Evolutionary conservation across 192 early-diverging fungal species (phyloP).

Genomic region (Lobosporangium transversale): DNA sequence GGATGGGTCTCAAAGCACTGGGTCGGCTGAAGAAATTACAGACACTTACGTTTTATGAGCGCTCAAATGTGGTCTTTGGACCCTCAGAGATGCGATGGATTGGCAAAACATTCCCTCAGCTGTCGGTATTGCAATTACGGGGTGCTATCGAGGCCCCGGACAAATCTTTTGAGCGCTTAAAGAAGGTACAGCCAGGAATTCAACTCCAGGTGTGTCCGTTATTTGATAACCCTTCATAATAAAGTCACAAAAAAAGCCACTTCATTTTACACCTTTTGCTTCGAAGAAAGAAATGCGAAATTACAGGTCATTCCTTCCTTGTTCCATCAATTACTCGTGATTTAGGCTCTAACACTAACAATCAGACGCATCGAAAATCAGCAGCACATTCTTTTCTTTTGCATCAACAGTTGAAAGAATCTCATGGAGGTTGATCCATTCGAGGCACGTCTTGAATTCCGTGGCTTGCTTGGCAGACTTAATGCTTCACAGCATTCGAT

Average conservation of each 20-base stretch:
- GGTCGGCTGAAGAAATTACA: constrained; percentile 13
- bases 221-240: constrained; percentile 29
- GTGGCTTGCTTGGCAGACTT: constrained; percentile 57
- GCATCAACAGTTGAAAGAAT: no score
- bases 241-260: no score
- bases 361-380: neutral
- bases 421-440: constrained; percentile 64
- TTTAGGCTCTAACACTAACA: neutral
- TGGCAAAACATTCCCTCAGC: constrained; percentile 13
- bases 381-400: neutral
- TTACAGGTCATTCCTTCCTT: no score
- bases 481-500: constrained; percentile 70
- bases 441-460: constrained; percentile 63
- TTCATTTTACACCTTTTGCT: no score
- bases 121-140: constrained; percentile 20
- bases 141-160: constrained; percentile 29
- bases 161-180: neutral
- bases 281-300: no score
- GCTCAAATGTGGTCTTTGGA: constrained; percentile 12
- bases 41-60: constrained; percentile 33
- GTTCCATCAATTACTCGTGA: no score
- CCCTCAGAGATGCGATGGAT: constrained; percentile 31
- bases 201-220: constrained; percentile 29
- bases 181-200: neutral
- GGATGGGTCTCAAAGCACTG: constrained; percentile 31